A percentile compares a stretch with the other conserved stretches of the same genome.
Evolutionary conservation across 1,284 basidiomycete genomes (phyloP).

Genomic region (Ustilago sp.): DNA sequence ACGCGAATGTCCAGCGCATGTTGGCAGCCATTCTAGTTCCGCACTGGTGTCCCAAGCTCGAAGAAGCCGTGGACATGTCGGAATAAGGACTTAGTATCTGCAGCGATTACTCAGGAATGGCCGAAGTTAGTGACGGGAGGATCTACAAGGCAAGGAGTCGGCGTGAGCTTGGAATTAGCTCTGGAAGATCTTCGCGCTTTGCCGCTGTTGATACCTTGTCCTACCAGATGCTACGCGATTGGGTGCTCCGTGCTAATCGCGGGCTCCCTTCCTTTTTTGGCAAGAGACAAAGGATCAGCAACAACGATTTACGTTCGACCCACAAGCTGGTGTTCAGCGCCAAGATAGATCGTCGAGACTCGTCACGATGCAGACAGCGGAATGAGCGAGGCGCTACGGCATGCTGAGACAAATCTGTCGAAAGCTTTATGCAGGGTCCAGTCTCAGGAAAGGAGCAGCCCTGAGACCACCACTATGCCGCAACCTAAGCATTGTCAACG

Average conservation of each 20-base stretch:
- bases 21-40: neutral
- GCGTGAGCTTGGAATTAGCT: slow-evolving; percentile 7
- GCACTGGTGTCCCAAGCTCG: neutral
- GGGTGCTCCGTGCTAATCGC: neutral
- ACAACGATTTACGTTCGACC: neutral
- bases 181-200: slow-evolving; percentile 9
- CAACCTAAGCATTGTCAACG: neutral
- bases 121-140: neutral
- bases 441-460: neutral
- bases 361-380: slow-evolving; percentile 21
- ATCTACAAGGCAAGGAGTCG: slow-evolving; percentile 42
- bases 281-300: neutral
- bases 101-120: too few species aligned
- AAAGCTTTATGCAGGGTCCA: slow-evolving; percentile 24
- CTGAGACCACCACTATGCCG: slow-evolving; percentile 5
- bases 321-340: neutral
- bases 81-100: too few species aligned
- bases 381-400: slow-evolving; percentile 10
- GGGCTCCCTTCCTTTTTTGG: slow-evolving; percentile 6
- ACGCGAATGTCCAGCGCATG: neutral
- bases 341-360: neutral
- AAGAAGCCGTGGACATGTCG: neutral
- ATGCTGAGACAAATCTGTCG: neutral
- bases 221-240: neutral
- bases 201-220: slow-evolving; percentile 2